Percentiles rank a stretch among this genome's conserved stretches.
These are phyloP conservation scores for Tolypocladium album DNA, from an alignment of 2,329 filamentous ascomycete species.

Conservation along the genomic window DNA sequence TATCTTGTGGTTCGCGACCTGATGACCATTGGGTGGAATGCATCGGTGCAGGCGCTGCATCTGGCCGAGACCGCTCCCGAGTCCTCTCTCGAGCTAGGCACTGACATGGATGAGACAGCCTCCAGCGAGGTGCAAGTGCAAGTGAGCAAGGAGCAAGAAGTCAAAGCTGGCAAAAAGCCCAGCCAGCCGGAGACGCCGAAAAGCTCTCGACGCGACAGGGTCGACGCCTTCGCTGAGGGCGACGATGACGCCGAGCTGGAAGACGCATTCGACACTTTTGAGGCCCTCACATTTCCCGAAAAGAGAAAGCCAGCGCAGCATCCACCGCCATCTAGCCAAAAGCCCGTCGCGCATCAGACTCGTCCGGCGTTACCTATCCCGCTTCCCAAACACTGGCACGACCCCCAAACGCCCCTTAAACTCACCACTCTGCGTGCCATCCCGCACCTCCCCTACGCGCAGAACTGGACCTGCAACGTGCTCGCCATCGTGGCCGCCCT, in stretches of 20 bases:
- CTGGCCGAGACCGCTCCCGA: background rate
- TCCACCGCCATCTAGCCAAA: background rate
- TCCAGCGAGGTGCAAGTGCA: background rate
- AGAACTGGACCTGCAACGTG: conserved; percentile 48
- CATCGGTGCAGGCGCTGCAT: conserved; percentile 20
- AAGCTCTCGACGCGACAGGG: background rate
- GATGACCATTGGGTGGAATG: conserved; percentile 36
- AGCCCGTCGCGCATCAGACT: background rate
- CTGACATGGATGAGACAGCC: background rate
- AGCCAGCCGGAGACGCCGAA: background rate
- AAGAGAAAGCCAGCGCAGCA: conserved; percentile 2
- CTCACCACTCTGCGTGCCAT: conserved; percentile 39
- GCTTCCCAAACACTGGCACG: conserved; percentile 28
- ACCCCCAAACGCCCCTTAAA: conserved; percentile 33
- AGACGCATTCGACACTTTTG: conserved; percentile 26
- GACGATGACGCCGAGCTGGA: conserved; percentile 14
- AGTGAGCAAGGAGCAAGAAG: background rate
- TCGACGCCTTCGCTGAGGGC: background rate
- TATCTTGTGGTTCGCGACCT: conserved; percentile 36
- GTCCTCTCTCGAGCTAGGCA: background rate
- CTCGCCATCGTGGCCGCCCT: conserved; percentile 38
- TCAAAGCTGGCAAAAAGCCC: too few species aligned
- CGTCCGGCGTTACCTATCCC: conserved; percentile 17
- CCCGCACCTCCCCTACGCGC: conserved; percentile 41
- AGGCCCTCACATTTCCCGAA: conserved; percentile 21